Percentiles rank a stretch among this genome's conserved stretches.
Conservation (phyloP, 768 basidiomycete species). For the Leccinum olivaceopallidum region DNA sequence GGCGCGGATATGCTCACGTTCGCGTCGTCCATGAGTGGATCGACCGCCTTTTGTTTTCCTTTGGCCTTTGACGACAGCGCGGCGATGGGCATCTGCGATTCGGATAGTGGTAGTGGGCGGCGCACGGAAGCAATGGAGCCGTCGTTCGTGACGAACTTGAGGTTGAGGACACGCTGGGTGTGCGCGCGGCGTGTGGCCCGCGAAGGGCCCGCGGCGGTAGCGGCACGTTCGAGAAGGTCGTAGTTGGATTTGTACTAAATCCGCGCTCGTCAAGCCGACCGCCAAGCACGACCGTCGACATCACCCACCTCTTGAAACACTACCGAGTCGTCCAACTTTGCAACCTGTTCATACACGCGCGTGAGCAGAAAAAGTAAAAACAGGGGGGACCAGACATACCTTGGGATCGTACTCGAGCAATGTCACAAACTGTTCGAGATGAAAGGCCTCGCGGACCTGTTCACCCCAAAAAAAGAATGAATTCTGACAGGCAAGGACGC, state of each 20-base stretch:
- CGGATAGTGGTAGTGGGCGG: conserved; percentile 6
- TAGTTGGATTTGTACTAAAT: conserved; percentile 59
- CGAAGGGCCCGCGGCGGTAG: conserved; percentile 44
- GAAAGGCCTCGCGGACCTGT: conserved; percentile 86
- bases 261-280: conserved; percentile 2
- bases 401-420: conserved; percentile 77
- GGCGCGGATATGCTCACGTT: conserved; percentile 12
- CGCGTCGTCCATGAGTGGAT: conserved; percentile 13
- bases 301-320: conserved; percentile 72
- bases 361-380: neutral
- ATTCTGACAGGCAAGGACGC: neutral
- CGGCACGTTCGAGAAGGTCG: conserved; percentile 56
- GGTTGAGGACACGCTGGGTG: conserved; percentile 51
- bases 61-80: conserved; percentile 30
- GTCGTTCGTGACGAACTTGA: conserved; percentile 30
- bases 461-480: neutral
- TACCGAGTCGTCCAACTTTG: conserved; percentile 68
- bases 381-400: neutral
- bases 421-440: conserved; percentile 78
- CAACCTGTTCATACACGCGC: conserved; percentile 45
- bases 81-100: neutral
- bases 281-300: neutral
- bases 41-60: conserved; percentile 34
- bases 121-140: conserved; percentile 4
- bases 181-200: conserved; percentile 63